phyloP scores from a whole-genome alignment of 371 early-diverging fungal species.

The Mucor lusitanicus region DNA sequence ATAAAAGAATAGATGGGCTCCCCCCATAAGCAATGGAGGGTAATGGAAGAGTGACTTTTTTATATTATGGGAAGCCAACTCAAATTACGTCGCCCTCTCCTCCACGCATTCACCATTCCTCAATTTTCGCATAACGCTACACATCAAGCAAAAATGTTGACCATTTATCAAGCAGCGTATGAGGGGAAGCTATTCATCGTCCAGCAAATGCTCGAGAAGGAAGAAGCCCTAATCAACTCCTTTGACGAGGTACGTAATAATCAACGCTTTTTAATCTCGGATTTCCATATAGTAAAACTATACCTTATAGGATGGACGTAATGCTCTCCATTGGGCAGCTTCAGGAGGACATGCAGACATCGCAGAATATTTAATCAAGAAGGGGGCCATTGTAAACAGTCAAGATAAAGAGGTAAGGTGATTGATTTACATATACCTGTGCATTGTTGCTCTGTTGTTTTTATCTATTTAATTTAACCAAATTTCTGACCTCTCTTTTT shows the following conservation, averaged over 20 bases:
- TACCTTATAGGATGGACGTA: constrained; percentile 34
- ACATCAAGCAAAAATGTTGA: constrained; percentile 16
- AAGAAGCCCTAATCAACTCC: constrained; percentile 41
- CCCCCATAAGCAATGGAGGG: background rate
- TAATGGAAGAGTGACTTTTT: background rate
- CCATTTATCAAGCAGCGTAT: constrained; percentile 53
- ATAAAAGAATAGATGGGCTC: no score
- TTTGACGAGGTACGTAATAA: constrained; percentile 53
- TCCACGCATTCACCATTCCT: no score
- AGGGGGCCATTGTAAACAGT: constrained; percentile 57
- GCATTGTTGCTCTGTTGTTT: background rate
- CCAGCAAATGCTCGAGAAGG: constrained; percentile 53
- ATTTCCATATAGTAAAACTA: background rate
- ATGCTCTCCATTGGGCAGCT: constrained; percentile 54
- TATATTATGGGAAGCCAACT: background rate
- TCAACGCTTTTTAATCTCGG: constrained; percentile 8
- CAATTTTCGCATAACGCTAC: background rate
- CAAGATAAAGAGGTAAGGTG: constrained; percentile 53
- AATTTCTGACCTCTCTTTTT: no score
- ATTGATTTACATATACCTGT: background rate
- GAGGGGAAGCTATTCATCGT: constrained; percentile 59
- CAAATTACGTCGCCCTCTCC: background rate
- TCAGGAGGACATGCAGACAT: constrained; percentile 71
- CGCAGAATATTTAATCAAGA: constrained; percentile 64
- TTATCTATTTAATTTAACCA: background rate